Base-by-base conservation (phyloP, 805 yeast genomes). In the Candida michaelii region DNA sequence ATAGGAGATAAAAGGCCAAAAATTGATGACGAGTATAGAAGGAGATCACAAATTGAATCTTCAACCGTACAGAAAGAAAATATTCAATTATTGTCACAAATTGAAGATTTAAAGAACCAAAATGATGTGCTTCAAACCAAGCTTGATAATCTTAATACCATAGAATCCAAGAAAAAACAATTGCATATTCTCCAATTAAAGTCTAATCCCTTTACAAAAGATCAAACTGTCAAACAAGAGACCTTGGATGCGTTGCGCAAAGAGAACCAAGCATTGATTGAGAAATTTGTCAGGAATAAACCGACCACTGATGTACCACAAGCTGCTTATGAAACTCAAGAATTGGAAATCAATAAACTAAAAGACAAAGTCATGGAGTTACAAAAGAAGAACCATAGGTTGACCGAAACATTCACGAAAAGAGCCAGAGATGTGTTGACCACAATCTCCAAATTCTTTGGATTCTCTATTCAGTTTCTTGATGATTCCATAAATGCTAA, bases 371-470 rank as follows among this genome's bases (percentile, higher is more conserved):
- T 80, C 2, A 70, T 69, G 24, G 74, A 71, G 36, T 55, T 76
- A 7, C 68, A 69, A 38, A 86, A 85, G 55, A 69, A 77, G 40
- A 68, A 73, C 27, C 62, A 54, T 9, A 62, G 95, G 30, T 63
- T 80, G 43, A 76, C 69, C 48, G 79, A 82, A 48, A 74, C 77
- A 5, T 88, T 79, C 56, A 63, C 79, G 13, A 74, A 75, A 39
- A 85, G 85, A 56, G 80, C 91, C n/a, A 62, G 73, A 24, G 90
- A 86, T 54, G 82, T 86, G 39, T 66, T 88, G 27, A 79, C 82
- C 24, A 77, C 83, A 1, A 80, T 88, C 0, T 77, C 81, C 42
- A 70, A 82, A 4, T 71, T 84, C 21, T 71, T 89, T 39, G 96
- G 96, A 0, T 88, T 79, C 59, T 74, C 77, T 36, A 64, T 89